Evolutionary conservation across 768 basidiomycete genomes (phyloP), one percentile per base, ranked within the genome.

Genomic region (Galerina sulciceps): DNA sequence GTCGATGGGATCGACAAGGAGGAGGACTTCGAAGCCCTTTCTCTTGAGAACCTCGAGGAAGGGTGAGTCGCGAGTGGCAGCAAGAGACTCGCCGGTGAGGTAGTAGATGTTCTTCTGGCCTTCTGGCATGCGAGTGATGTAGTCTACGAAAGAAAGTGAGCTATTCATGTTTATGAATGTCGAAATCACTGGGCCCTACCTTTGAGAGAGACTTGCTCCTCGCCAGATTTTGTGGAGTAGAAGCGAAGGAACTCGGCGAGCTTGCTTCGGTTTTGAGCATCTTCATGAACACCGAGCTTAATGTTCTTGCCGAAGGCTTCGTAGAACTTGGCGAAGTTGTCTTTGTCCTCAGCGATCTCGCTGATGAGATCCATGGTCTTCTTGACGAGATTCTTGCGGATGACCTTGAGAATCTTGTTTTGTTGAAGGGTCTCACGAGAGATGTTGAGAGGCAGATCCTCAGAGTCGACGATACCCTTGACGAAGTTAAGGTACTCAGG

Each of bases 391-490:
- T 98, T 97, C 88, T 98, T 97, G 76, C 94, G 93, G 75, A 96
- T 96, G 76, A 97, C 95, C 85, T 99, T 99, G 69, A 99, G 90
- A 67, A 99, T 99, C 88, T 99, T 99, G 87, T 99, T 99, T 74
- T 99, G 97, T 77, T 99, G 97, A 55, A 99, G 88, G 35, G 96
- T 98, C 85, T 99, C 96, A 80, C 97, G 95, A 43, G 97, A 99
- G 78, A 99, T 99, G 87, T 99, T 99, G 73, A 99, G 93, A 23
- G 97, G 97, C 31, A 99, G 89, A 76, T 99, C 97, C 81, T 99
- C 97, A 34, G 96, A 99, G 84, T 99, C 96, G 79, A 99, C 97
- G 74, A 99, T 98, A 84, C 94, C 94, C 87, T 97, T 97, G 81
- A 98, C 88, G 76, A 98, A 99, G 85, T 98, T 98, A 77, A 98